phyloP scores from a whole-genome alignment of 768 basidiomycete genomes.

The Suillus brevipes region DNA sequence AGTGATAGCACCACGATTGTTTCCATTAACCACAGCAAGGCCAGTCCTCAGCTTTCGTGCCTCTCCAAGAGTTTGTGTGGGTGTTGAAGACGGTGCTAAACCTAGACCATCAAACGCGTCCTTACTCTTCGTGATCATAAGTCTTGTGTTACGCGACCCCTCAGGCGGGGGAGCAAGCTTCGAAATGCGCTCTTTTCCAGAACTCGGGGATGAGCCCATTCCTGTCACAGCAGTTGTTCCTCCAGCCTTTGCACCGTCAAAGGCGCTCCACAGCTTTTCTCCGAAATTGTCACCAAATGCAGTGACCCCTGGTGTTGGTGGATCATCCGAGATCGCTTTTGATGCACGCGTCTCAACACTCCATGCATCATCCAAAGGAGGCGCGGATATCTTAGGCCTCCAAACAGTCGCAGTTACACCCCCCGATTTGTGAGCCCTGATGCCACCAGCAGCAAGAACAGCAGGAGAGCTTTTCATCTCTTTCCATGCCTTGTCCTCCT shows the following conservation, averaged over 20 bases:
- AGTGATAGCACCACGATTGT: conserved; percentile 22
- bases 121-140: conserved; percentile 42
- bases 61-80: conserved; percentile 72
- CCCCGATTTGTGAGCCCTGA: conserved; percentile 28
- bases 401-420: conserved; percentile 22
- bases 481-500: conserved; percentile 54
- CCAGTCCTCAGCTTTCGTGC: conserved; percentile 73
- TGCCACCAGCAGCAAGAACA: conserved; percentile 14
- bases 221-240: conserved; percentile 4
- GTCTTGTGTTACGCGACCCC: conserved; percentile 33
- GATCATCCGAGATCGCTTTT: conserved; percentile 23
- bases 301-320: conserved; percentile 25
- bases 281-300: conserved; percentile 73
- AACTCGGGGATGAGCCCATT: conserved; percentile 1
- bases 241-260: conserved; percentile 34
- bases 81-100: conserved; percentile 42
- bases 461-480: conserved; percentile 28
- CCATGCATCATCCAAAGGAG: conserved; percentile 42
- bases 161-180: conserved; percentile 29
- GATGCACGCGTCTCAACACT: conserved; percentile 29
- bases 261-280: conserved; percentile 54
- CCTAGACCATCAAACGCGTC: conserved; percentile 84
- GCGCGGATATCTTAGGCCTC: conserved; percentile 29
- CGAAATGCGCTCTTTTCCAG: conserved; percentile 20
- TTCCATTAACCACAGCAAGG: conserved; percentile 51